These are phyloP conservation scores for Pelargonium nanum DNA, from an alignment of 345 rosid genomes.

Conservation along the genomic window DNA sequence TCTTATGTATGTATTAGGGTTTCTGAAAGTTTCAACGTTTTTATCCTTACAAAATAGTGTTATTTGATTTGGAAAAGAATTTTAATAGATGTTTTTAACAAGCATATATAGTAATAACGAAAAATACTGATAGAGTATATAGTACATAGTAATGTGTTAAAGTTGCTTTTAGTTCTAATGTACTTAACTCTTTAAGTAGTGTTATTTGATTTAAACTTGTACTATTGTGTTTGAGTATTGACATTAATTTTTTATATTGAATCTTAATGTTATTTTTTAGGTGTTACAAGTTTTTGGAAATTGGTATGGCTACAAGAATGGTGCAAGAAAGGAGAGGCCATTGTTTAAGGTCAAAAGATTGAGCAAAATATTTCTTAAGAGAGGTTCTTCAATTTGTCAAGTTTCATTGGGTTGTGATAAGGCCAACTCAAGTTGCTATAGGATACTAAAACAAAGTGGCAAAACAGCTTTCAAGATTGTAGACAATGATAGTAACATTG, in stretches of 20 bases:
- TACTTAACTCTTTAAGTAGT: too few species aligned
- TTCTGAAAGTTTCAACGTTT: too few species aligned
- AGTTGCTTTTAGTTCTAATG: too few species aligned
- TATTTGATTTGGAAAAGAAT: too few species aligned
- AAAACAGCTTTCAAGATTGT: constrained; percentile 14
- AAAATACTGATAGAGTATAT: too few species aligned
- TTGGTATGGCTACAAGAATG: not conserved
- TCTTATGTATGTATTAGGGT: too few species aligned
- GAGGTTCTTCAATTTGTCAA: constrained; percentile 12
- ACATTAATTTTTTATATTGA: not conserved
- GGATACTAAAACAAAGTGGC: constrained; percentile 10
- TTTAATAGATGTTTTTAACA: too few species aligned
- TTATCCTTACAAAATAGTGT: too few species aligned
- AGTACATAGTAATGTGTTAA: too few species aligned
- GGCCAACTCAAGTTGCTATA: constrained; percentile 3
- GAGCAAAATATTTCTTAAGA: constrained; percentile 2
- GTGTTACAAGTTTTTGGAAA: not conserved
- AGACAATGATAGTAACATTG: constrained; percentile 9
- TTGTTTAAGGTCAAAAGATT: constrained; percentile 15
- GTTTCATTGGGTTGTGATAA: constrained; percentile 13
- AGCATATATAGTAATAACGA: too few species aligned
- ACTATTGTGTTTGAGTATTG: too few species aligned
- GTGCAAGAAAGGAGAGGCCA: constrained; percentile 10
- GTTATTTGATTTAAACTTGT: not conserved
- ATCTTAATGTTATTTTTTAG: not conserved